phyloP scores from a whole-genome alignment of 2,329 filamentous ascomycete species.

The Metarhizium album region DNA sequence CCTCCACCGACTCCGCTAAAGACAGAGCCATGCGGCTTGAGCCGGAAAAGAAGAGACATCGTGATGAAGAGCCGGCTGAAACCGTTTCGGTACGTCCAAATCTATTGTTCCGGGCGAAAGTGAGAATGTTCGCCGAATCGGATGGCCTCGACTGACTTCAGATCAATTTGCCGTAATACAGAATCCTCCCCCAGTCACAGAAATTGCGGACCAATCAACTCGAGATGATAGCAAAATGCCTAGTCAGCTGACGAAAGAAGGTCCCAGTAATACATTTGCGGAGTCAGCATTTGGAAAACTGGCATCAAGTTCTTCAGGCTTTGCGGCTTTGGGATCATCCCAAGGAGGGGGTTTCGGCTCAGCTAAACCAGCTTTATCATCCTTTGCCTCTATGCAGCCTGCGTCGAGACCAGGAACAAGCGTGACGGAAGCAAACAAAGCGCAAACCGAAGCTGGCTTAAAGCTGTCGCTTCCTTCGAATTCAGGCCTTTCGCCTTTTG shows the following conservation, averaged over 20 bases:
- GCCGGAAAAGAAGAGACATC: constrained; percentile 54
- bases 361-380: constrained; percentile 22
- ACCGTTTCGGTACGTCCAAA: constrained; percentile 21
- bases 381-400: constrained; percentile 18
- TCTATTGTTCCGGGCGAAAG: neutral
- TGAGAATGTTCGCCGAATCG: neutral
- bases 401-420: neutral
- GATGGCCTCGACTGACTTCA: neutral
- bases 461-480: constrained; percentile 39
- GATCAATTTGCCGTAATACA: neutral
- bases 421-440: neutral
- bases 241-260: constrained; percentile 16
- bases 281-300: constrained; percentile 59
- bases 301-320: constrained; percentile 52
- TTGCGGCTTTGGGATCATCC: constrained; percentile 42
- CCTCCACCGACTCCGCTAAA: constrained; percentile 34
- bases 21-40: constrained; percentile 36
- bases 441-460: constrained; percentile 23
- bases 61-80: constrained; percentile 36
- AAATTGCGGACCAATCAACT: neutral
- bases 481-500: constrained; percentile 35
- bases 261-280: constrained; percentile 54
- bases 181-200: neutral
- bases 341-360: constrained; percentile 41
- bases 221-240: neutral